These are phyloP conservation scores for Oemleria cerasiformis DNA, from an alignment of 306 rosid species.

Conservation along the genomic window DNA sequence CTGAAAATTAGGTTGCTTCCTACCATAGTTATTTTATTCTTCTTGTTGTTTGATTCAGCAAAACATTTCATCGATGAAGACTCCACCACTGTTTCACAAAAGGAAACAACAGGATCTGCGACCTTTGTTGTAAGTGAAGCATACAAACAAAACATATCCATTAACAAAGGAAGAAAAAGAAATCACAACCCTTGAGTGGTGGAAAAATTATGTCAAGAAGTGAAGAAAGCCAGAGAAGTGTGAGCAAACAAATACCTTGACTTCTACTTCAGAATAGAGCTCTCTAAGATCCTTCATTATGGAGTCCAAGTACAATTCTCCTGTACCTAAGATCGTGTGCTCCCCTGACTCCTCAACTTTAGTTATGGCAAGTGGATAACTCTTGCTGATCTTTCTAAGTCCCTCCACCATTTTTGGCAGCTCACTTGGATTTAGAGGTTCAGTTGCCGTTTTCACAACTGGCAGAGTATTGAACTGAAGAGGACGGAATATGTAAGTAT, in stretches of 20 bases:
- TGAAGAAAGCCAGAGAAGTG: not conserved
- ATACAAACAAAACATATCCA: conserved; percentile 23
- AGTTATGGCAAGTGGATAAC: conserved; percentile 95
- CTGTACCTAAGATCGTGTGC: conserved; percentile 92
- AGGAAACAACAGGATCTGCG: conserved; percentile 97
- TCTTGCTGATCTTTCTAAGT: conserved; percentile 94
- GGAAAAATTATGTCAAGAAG: not conserved
- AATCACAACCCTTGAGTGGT: not conserved
- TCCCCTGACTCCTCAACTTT: conserved; percentile 99
- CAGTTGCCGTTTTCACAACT: conserved; percentile 96
- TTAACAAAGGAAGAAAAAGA: not conserved
- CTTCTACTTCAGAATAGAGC: conserved; percentile 97
- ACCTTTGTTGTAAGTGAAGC: conserved; percentile 49
- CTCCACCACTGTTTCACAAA: conserved; percentile 97
- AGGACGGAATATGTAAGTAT: conserved; percentile 86
- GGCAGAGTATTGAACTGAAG: conserved; percentile 94
- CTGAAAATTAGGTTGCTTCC: conserved; percentile 24
- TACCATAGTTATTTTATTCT: conserved; percentile 99
- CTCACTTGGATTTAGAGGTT: conserved; percentile 96
- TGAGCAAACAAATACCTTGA: conserved; percentile 54
- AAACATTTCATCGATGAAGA: conserved; percentile 99
- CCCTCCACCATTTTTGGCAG: conserved; percentile 99
- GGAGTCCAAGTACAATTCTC: conserved; percentile 98
- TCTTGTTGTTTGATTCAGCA: conserved; percentile 97
- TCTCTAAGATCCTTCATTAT: conserved; percentile 98